Evolutionary conservation across 1,284 basidiomycete genomes (phyloP), one percentile per base, ranked within the genome.

Genomic region (Ganoderma resinaceum): DNA sequence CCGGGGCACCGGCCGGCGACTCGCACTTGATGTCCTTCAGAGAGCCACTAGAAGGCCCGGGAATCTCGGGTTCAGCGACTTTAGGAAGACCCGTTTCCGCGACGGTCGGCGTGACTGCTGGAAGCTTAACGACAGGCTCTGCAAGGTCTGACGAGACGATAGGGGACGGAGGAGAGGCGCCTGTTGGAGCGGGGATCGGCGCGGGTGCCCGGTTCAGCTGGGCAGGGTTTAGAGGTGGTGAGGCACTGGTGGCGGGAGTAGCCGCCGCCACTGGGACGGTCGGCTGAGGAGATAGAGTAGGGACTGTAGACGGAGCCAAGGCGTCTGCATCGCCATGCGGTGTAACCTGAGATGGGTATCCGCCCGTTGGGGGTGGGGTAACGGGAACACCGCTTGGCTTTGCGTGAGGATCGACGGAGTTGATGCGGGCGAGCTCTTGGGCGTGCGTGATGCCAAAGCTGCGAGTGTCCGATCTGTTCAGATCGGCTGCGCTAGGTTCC

Each of bases 401-500:
- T 23, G 63, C 74, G 33, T 78, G 73, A n/a, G 76, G 75, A 9
- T 74, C 72, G 2, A 78, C 76, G 7, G 84, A 79, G 61, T 79
- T 79, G 67, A 93, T 89, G 71, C 82, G 84, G 18, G 84, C 85
- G 29, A 95, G 83, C 79, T 95, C 93, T 53, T 82, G 84, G 1
- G 91, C 91, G 75, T 95, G 93, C 52, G 89, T 94, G 78, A 91
- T 91, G 11, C 93, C 93, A 75, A 95, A 95, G 78, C 90, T 92
- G 65, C 86, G 87, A 0, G 91, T 92, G 74, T 95, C 90, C 3
- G 89, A 91, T 70, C 89, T 83, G 64, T 84, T 83, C 46, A 93
- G 82, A 74, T 91, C 89, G n/a, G 83, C 80, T 7, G 82, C 82
- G 33, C 80, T 74, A 23, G 80, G 72, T 16, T 73, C 71, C 9